Evolutionary conservation across 345 rosid species (phyloP), one percentile per base, ranked within the genome.

Genomic region (Gossypium arboreum): DNA sequence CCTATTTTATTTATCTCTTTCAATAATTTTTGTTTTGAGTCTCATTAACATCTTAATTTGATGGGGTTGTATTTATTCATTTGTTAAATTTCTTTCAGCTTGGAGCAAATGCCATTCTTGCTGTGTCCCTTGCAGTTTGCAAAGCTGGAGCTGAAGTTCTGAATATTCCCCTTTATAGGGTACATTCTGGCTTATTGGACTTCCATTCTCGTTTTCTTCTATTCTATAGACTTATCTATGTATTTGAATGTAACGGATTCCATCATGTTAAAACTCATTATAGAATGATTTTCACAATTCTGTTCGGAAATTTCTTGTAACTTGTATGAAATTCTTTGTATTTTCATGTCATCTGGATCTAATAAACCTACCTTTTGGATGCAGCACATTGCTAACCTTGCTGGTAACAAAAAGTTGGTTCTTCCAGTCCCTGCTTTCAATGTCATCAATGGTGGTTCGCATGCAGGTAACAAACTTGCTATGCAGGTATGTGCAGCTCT

Each of bases 381-480:
- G 84, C 92, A 90, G 97, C 97, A 78, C 81, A 95, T 93, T 81
- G 99, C 98, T 15, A 89, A 93, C 64, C 93, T 95, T 76, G 94
- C 99, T 55, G 99, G 99, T 12, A 95, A 95, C 92, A 81, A 81
- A 48, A 85, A 85, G 27, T 84, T 95, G 91, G 97, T 95, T 34
- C 79, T 95, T 13, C 98, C 99, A 2, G 97, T 95, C 43, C 99
- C 99, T 6, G 99, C 99, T 59, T 95, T 95, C 85, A 95, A 95
- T 79, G 99, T 95, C 81, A 95, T 95, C 82, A 95, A 95, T 52
- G 99, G 99, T 78, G 99, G 99, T 68, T 95, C 99, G 44, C 99
- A 95, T 81, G 98, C 99, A 2, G 99, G 98, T 74, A 95, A 95
- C 84, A 93, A 95, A 80, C 98, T 95, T 47, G 99, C 98, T 13